phyloP scores from a whole-genome alignment of 2,329 filamentous ascomycete species.

The Fusarium sp. region DNA sequence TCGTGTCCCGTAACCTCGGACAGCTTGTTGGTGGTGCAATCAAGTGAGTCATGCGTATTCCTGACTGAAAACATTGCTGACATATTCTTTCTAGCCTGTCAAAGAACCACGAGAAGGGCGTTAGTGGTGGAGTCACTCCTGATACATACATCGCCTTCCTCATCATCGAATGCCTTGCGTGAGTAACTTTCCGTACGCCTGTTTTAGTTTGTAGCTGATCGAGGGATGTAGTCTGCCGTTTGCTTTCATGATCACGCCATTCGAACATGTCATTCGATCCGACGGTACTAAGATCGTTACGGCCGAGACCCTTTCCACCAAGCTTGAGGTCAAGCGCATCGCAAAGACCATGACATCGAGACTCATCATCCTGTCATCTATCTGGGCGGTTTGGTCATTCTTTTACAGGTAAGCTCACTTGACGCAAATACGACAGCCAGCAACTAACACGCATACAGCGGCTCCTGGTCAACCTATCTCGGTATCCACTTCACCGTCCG shows the following conservation, averaged over 20 bases:
- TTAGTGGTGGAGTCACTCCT: conserved; percentile 4
- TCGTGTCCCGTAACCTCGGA: conserved; percentile 7
- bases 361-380: neutral
- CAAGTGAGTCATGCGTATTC: neutral
- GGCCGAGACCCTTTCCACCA: conserved; percentile 7
- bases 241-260: conserved; percentile 12
- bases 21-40: conserved; percentile 19
- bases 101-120: conserved; percentile 14
- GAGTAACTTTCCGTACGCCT: rapidly evolving
- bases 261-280: conserved; percentile 17
- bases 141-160: conserved; percentile 23
- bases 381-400: conserved; percentile 19
- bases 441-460: neutral
- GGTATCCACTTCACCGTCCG: conserved; percentile 21
- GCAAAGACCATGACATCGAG: conserved; percentile 23
- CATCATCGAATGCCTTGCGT: conserved; percentile 18
- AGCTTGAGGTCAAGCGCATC: conserved; percentile 11
- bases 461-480: conserved; percentile 21
- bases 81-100: neutral
- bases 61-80: neutral
- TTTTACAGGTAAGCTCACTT: neutral
- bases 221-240: neutral
- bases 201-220: neutral
- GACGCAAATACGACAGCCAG: rapidly evolving
- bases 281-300: conserved; percentile 18